Conservation (phyloP, 192 early-diverging fungal species). For the Coemansia reversa region DNA sequence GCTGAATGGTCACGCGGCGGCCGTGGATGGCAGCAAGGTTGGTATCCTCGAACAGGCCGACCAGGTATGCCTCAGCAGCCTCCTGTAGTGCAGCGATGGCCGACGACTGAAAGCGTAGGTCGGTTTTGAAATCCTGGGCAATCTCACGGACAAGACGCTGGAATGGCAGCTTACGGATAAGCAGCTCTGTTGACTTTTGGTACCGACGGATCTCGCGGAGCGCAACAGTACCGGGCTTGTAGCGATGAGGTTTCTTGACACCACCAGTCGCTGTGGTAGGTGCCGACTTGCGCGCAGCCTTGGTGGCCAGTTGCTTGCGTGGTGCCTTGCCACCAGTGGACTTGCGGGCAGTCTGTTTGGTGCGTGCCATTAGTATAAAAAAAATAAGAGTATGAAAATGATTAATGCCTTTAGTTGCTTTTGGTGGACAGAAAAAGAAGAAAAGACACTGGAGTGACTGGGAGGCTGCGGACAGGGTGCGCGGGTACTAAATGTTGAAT, state of each 20-base stretch:
- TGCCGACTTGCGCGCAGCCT: conserved; percentile 95
- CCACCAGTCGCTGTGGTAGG: conserved; percentile 77
- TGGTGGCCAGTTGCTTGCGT: conserved; percentile 95
- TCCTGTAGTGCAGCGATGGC: conserved; percentile 99
- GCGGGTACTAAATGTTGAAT: too few species aligned
- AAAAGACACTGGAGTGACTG: not conserved
- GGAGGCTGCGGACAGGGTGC: not conserved
- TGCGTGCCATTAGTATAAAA: conserved; percentile 60
- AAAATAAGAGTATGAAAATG: conserved; percentile 14
- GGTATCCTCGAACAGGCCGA: conserved; percentile 92
- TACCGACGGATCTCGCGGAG: conserved; percentile 91
- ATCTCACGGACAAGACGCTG: conserved; percentile 98
- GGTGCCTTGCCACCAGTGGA: conserved; percentile 99
- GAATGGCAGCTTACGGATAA: conserved; percentile 92
- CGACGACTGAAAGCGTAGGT: conserved; percentile 98
- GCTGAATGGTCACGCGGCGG: conserved; percentile 99
- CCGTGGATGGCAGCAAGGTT: conserved; percentile 99
- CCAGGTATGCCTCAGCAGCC: conserved; percentile 93
- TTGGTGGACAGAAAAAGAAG: conserved; percentile 1
- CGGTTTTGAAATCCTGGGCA: conserved; percentile 99
- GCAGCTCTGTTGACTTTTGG: conserved; percentile 94
- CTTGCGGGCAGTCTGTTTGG: conserved; percentile 97
- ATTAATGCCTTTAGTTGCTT: not conserved
- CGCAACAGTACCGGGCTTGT: conserved; percentile 85
- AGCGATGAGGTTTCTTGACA: conserved; percentile 92